Base-by-base conservation (phyloP, 352 stramenopile species). In the Phytophthora tentaculata region DNA sequence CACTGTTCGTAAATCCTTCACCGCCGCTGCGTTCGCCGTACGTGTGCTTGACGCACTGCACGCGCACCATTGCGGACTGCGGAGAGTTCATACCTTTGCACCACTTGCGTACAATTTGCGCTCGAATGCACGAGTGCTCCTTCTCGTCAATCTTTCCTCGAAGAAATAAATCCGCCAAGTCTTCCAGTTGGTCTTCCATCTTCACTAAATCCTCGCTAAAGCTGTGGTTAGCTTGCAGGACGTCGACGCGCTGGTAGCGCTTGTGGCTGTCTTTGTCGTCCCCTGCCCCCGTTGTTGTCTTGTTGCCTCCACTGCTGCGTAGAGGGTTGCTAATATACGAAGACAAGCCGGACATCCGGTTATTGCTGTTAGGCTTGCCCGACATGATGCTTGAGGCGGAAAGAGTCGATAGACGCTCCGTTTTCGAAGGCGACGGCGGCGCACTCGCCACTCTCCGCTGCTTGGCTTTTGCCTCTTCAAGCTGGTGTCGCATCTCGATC, bases 91-190 rank as follows among this genome's bases (percentile, higher is more conserved):
- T 84, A 14, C 81, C 82, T 54, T 90, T 88, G 60, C 86, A 94
- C 82, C 83, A 94, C 53, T 92, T 94, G 39, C 86, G 79, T 19
- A 94, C 83, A 58, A 94, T 94, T 66, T 92, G 83, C 16, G 81
- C 80, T 48, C 88, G 86, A 66, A 94, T 94, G 66, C 83, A 94
- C n/a, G 83, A 84, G 58, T 92, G 84, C 51, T 94, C 86, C 61
- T 92, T 94, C 71, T 94, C 86, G 66, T 94, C 86, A 57, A 94
- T 94, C 64, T 91, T 91, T 14, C 86, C 86, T 3, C 86, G 81
- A 2, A 88, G 55, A 68, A 84, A 94, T n/a, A 94, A 64, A 48
- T 90, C 79, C 0, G 73, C 79, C 12, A 94, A 69, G 55, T 92
- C 86, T 20, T 91, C 82, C 9, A 94, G 69, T 29, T 94, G 86